Conservation (phyloP, 2,329 filamentous ascomycete species). For the Penicillium sclerotiorum region DNA sequence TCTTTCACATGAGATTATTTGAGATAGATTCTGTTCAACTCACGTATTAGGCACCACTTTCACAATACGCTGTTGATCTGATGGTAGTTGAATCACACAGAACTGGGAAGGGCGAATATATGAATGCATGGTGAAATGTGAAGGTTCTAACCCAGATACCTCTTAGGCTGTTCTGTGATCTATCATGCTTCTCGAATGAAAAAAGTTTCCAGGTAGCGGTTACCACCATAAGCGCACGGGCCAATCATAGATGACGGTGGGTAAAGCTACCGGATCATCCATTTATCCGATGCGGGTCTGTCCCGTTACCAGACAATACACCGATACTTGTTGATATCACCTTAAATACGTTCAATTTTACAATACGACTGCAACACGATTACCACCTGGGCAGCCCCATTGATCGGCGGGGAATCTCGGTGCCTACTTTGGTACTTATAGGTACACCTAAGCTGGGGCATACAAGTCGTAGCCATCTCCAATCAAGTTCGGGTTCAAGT, state of each 20-base stretch:
- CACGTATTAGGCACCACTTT: conserved; percentile 67
- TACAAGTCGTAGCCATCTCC: no score
- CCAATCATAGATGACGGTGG: conserved; percentile 15
- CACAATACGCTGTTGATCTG: conserved; percentile 59
- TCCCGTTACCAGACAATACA: not conserved
- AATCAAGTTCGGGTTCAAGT: no score
- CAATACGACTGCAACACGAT: not conserved
- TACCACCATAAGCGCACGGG: conserved; percentile 5
- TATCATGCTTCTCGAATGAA: no score
- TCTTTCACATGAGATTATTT: conserved; percentile 10
- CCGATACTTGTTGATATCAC: no score
- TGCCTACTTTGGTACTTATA: no score
- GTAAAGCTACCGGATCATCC: conserved; percentile 2
- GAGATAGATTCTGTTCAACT: conserved; percentile 38
- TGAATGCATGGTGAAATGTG: conserved; percentile 37
- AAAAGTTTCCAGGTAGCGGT: conserved; percentile 20
- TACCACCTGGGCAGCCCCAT: not conserved
- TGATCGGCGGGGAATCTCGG: conserved; percentile 2
- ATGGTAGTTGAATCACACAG: conserved; percentile 49
- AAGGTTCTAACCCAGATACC: not conserved
- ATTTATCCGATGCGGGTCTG: not conserved
- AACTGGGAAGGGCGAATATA: conserved; percentile 41
- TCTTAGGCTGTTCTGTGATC: no score
- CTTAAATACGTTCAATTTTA: no score
- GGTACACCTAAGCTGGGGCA: no score